Evolutionary conservation across 768 basidiomycete species (phyloP).

Genomic region (Heimioporus sp.): DNA sequence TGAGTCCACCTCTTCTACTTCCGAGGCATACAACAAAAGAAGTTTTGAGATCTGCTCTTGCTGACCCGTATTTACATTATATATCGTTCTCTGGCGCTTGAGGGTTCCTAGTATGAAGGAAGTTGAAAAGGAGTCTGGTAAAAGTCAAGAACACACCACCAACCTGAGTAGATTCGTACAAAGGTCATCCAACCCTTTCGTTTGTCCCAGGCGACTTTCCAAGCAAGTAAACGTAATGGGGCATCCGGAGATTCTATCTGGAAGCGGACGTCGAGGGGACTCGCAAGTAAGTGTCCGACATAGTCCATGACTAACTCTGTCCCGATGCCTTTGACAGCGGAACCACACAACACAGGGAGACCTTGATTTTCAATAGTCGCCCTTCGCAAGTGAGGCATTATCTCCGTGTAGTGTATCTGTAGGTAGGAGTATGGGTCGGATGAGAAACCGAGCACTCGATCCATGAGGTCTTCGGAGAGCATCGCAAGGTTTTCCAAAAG

Average conservation of each 20-base stretch:
- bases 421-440: conserved; percentile 64
- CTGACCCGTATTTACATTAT: conserved; percentile 66
- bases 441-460: conserved; percentile 56
- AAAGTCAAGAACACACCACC: conserved; percentile 28
- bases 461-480: conserved; percentile 81
- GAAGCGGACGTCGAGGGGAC: conserved; percentile 64
- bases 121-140: neutral
- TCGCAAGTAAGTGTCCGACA: conserved; percentile 74
- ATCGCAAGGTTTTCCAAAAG: conserved; percentile 79
- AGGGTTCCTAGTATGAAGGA: conserved; percentile 49
- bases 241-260: conserved; percentile 43
- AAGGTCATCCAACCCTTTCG: conserved; percentile 91
- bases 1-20: conserved; percentile 72
- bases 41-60: conserved; percentile 75
- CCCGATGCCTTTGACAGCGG: conserved; percentile 78
- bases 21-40: conserved; percentile 74
- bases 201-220: conserved; percentile 89
- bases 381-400: conserved; percentile 64
- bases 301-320: conserved; percentile 82
- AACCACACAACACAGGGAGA: conserved; percentile 80
- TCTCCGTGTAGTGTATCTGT: conserved; percentile 45
- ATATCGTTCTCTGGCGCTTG: conserved; percentile 54
- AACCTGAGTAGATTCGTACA: conserved; percentile 81
- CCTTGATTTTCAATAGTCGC: conserved; percentile 65
- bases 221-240: conserved; percentile 67